Conservation (phyloP, 2,329 filamentous ascomycete species). For the Pestalotiopsis sp. region DNA sequence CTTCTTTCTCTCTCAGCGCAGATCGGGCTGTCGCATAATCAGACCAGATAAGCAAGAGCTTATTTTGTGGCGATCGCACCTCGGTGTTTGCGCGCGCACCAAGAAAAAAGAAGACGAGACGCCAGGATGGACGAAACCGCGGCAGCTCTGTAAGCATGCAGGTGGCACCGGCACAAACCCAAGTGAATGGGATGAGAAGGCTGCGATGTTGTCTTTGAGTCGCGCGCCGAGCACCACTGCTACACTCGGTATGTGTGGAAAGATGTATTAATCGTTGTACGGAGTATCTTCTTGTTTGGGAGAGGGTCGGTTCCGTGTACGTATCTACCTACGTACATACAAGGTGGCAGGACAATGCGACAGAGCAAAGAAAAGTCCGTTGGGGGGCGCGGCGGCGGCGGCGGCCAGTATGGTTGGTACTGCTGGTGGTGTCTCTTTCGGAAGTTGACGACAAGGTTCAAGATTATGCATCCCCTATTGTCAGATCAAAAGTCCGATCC, state of each 20-base stretch:
- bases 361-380: not conserved
- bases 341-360: constrained; percentile 2
- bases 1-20: not conserved
- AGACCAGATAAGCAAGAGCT: not conserved
- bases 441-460: not conserved
- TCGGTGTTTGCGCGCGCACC: not conserved
- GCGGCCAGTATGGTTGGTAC: no score
- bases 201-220: no score
- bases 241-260: not conserved
- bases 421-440: not conserved
- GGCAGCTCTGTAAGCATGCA: no score
- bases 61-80: not conserved
- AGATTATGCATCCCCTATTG: not conserved
- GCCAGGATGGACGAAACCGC: no score
- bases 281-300: not conserved
- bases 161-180: no score
- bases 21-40: not conserved
- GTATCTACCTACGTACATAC: not conserved
- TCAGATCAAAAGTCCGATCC: constrained; percentile 3
- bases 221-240: no score
- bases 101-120: no score
- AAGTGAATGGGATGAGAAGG: no score
- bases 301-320: not conserved
- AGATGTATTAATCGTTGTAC: not conserved
- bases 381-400: not conserved